Evolutionary conservation across 1,284 basidiomycete species (phyloP), one percentile per base, ranked within the genome.

Genomic region (Phenoliferia sp.): DNA sequence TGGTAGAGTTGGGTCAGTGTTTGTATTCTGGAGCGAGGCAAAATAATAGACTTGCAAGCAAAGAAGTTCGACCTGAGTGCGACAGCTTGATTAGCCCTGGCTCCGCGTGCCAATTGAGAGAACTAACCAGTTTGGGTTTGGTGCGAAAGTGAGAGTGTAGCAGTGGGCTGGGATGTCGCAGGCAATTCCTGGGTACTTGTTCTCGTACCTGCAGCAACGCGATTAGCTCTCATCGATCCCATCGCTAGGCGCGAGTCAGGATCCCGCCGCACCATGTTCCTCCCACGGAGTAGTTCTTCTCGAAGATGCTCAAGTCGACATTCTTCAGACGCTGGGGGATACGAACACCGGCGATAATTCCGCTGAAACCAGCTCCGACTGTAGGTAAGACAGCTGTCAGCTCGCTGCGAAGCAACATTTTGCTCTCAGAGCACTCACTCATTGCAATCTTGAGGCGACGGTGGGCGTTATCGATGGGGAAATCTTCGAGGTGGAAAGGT

Each of bases 101-200:
- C n/a, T n/a, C n/a, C n/a, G n/a, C n/a, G n/a, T n/a, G n/a, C n/a
- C n/a, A n/a, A n/a, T n/a, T n/a, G n/a, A n/a, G n/a, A n/a, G n/a
- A n/a, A n/a, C n/a, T n/a, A n/a, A 85, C 86, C 85, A 87, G 72
- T 85, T 79, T 17, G 80, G 81, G 83, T 86, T 86, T 22, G 80
- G 79, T 66, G 84, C 84, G 62, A 87, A 87, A 0, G 84, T 84
- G 22, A 84, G 79, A 76, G 85, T 85, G 73, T 87, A 87, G 84
- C 63, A 67, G 54, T 87, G 71, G 12, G 65, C 62, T 55, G 54
- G 67, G 32, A 55, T 69, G 73, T 86, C 85, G 71, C 85, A 86
- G 26, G 82, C 81, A 4, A 87, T 70, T 55, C 85, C 85, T 81
- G 81, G 69, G 50, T 71, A 71, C 58, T 32, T 22, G 58, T 65